phyloP scores from a whole-genome alignment of 371 early-diverging fungal species.

The Actinomortierella ambigua region DNA sequence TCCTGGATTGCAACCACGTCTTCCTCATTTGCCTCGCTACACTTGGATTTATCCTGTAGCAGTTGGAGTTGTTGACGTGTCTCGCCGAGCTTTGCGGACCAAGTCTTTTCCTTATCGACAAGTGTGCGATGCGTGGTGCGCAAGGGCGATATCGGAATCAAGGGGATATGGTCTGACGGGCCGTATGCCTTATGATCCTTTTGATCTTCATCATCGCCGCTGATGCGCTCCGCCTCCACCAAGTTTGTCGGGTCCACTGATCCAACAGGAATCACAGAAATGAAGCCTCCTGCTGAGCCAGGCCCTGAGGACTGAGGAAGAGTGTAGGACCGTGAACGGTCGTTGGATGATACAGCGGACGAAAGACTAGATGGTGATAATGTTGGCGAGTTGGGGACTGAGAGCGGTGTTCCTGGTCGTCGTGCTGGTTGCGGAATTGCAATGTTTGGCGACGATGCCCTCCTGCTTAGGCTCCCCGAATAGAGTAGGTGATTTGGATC shows the following conservation, averaged over 20 bases:
- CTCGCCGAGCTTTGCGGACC: constrained; percentile 26
- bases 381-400: constrained; percentile 35
- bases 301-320: constrained; percentile 20
- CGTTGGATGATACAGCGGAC: constrained; percentile 29
- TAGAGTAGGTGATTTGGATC: too few relatives aligned
- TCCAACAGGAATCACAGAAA: constrained; percentile 36
- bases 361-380: constrained; percentile 37
- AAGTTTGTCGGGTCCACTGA: constrained; percentile 34
- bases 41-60: constrained; percentile 11
- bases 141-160: constrained; percentile 61
- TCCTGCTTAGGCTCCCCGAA: too few relatives aligned
- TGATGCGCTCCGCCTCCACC: constrained; percentile 38
- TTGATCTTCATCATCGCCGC: constrained; percentile 36
- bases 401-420: constrained; percentile 28
- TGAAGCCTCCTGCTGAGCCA: constrained; percentile 15
- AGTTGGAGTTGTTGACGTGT: constrained; percentile 18
- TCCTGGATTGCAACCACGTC: constrained; percentile 52
- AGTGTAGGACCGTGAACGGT: constrained; percentile 28
- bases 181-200: constrained; percentile 35
- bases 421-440: constrained; percentile 29
- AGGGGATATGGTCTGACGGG: constrained; percentile 47
- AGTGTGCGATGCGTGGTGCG: constrained; percentile 58
- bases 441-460: constrained; percentile 40
- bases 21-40: constrained; percentile 8
- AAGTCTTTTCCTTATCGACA: constrained; percentile 33